phyloP scores from a whole-genome alignment of 2,329 filamentous ascomycete genomes.

The Cytospora paraplurivora region DNA sequence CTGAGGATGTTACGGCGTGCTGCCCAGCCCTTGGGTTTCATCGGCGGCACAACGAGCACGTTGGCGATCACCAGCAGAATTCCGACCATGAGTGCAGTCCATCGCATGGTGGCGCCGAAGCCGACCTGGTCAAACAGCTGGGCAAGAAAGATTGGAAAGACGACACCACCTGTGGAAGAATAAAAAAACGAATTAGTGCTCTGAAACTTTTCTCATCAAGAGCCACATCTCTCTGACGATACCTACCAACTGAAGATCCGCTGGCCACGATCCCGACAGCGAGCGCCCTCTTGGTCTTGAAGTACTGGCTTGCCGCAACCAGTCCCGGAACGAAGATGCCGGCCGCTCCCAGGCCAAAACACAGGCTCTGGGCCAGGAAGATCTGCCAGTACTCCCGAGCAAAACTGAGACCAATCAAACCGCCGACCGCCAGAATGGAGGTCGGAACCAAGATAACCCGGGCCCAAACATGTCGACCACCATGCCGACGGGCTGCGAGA shows the following conservation, averaged over 20 bases:
- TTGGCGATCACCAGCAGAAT: conserved; percentile 34
- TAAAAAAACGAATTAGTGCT: no score
- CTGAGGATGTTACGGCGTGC: conserved; percentile 3
- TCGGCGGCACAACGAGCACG: conserved; percentile 30
- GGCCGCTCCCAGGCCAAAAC: conserved; percentile 48
- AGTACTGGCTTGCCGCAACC: conserved; percentile 40
- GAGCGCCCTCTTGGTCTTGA: conserved; percentile 34
- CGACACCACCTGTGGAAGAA: conserved; percentile 20
- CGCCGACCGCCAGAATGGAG: conserved; percentile 46
- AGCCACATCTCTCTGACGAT: no score
- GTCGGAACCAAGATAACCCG: conserved; percentile 44
- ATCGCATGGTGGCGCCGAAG: conserved; percentile 37
- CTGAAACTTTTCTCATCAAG: no score
- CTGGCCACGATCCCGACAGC: conserved; percentile 41
- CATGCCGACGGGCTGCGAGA: conserved; percentile 47
- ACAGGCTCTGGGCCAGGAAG: conserved; percentile 48
- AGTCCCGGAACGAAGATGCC: conserved; percentile 43
- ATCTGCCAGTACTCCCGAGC: conserved; percentile 47
- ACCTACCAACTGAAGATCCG: conserved; percentile 30
- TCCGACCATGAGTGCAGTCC: conserved; percentile 35
- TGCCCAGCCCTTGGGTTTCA: conserved; percentile 16
- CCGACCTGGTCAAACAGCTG: conserved; percentile 34
- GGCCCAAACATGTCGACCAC: conserved; percentile 50
- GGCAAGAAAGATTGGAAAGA: conserved; percentile 36
- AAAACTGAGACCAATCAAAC: conserved; percentile 47